Evolutionary conservation across 2,329 filamentous ascomycete genomes (phyloP), one percentile per base, ranked within the genome.

Genomic region (Rhytidhysteron rufulum): DNA sequence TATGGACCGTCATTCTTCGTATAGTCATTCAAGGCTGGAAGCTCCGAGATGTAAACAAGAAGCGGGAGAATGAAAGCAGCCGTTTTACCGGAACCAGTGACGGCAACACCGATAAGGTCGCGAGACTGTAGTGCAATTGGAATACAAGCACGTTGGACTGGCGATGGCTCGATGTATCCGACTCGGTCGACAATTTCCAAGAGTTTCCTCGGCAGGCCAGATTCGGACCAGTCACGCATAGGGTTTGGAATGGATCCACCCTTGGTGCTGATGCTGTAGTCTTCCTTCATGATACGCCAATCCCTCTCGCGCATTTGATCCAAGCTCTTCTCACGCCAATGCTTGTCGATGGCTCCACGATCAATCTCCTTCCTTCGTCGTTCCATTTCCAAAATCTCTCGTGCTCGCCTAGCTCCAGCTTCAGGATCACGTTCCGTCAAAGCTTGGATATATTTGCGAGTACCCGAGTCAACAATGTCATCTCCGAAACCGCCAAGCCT

Each of bases 261-360:
- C 66, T 95, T 97, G 7, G 89, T 96, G 30, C 85, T 78, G 62
- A 98, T 98, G 54, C 93, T 94, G 71, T 95, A 97, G 67, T 98
- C 90, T 66, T 97, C 93, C 69, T 97, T 98, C 81, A 98, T 96
- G 55, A 98, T 97, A 61, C 93, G 87, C 93, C 93, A 98, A 67
- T 98, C 93, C 63, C 93, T 79, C 69, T 97, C 90, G 47, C 88
- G 86, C 93, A 98, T 98, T 56, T 95, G 87, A 11, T 86, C 82
- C 47, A 97, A 72, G 47, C 77, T 79, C 80, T 98, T 98, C 62
- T 96, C 88, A 40, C 86, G 89, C 93, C 93, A 98, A 67, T 95
- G 89, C 65, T 90, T 90, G 54, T 94, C 90, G 41, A 95, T 75
- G 24, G 83, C 84, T 48, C 84, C 88, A 47, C 85, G 79, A 9